Evolutionary conservation across 164 flowering plant species (phyloP), one percentile per base, ranked within the genome.

Genomic region (Nymphaea colorata): DNA sequence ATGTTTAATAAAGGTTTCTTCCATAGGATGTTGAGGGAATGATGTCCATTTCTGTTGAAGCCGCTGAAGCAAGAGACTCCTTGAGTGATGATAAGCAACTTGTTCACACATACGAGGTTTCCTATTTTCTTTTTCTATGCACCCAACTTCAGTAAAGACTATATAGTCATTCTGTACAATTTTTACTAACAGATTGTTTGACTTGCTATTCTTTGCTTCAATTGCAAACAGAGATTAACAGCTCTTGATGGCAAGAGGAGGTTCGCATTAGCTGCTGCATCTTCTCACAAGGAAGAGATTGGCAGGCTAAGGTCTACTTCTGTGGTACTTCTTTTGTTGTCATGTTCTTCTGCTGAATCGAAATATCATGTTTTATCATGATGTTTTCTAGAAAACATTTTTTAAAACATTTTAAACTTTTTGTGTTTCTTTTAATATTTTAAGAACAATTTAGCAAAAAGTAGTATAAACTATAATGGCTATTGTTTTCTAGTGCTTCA

Each of bases 1-100:
- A 25, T 25, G 36, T 25, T 25, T 25, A 25, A 25, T 25, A 25
- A 47, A 47, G 12, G 71, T 14, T 25, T 71, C 67, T 74, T 80
- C 55, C 70, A 42, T 71, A 95, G 99, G 99, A 95, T 82, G 90
- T 95, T 62, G 98, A 91, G 75, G 99, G 99, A 47, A 92, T 95
- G 99, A 90, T 95, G 99, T 92, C 99, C 41, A 95, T 95, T 71
- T 95, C 98, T 71, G 93, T 84, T 70, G 99, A 95, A 82, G 98
- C 99, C 68, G 76, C 96, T 72, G 99, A 81, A 80, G 98, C 99
- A 11, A 83, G 84, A 60, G 90, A 87, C 71, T 90, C 98, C 69
- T 69, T 95, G 67, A 86, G 82, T 76, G 93, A 90, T 83, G 99
- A 92, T 76, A 95, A 84, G 82, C 98, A 92, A 79, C 82, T 95